A percentile compares a stretch with the other conserved stretches of the same genome.
These are phyloP conservation scores for Spatholobus suberectus DNA, from an alignment of 306 rosid species.

Conservation along the genomic window DNA sequence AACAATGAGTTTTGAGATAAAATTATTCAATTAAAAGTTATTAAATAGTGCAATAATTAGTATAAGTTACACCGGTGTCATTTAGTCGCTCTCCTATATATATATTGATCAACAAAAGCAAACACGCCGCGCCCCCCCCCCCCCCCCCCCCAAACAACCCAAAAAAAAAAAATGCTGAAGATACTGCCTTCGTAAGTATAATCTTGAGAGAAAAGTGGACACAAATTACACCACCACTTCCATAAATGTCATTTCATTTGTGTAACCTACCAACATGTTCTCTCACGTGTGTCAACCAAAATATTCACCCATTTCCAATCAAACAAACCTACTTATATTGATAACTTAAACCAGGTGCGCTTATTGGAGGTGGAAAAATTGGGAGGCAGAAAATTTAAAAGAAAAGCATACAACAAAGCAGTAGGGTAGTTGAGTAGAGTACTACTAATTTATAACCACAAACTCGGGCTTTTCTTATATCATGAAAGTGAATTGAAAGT, in stretches of 20 bases:
- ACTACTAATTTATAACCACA: background rate
- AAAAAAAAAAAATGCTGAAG: no score
- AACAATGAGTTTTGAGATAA: no score
- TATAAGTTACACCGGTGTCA: no score
- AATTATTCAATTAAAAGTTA: no score
- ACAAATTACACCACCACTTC: background rate
- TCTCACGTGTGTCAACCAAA: background rate
- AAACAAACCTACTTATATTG: background rate
- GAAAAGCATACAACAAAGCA: background rate
- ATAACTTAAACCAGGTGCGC: background rate
- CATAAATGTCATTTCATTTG: background rate
- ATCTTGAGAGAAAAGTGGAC: background rate
- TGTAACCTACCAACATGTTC: conserved; percentile 5
- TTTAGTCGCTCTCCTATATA: no score
- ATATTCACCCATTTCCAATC: background rate
- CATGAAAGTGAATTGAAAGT: background rate
- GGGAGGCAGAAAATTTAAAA: background rate
- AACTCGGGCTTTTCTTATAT: background rate
- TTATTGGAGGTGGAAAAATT: background rate
- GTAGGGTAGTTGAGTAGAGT: background rate
- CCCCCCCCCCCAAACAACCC: no score
- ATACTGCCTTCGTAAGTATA: background rate
- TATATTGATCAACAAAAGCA: no score
- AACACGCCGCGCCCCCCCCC: no score
- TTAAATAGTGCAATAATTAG: no score